Conservation (phyloP, 2,329 filamentous ascomycete species). For the Alternaria metachromatica region DNA sequence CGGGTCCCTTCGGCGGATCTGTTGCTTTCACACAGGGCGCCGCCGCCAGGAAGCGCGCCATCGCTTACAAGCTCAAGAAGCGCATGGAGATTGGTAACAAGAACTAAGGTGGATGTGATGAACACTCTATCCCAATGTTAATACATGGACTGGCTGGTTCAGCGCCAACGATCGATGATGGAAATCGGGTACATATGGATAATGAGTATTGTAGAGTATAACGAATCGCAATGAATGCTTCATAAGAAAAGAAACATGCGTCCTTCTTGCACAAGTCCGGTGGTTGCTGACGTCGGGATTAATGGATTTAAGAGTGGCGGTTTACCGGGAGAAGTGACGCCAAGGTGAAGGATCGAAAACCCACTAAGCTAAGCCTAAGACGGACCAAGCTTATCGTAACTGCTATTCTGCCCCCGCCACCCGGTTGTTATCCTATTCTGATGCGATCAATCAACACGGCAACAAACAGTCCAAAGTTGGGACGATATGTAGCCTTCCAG, state of each 20-base stretch:
- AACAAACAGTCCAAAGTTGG: neutral
- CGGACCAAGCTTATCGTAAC: neutral
- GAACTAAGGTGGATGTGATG: constrained; percentile 17
- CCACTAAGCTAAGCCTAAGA: neutral
- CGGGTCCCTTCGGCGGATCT: constrained; percentile 71
- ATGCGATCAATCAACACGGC: neutral
- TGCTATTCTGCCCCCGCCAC: constrained; percentile 8
- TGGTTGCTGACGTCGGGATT: neutral
- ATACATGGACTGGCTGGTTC: constrained; percentile 20
- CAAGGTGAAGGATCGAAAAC: neutral
- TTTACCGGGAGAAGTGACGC: constrained; percentile 3
- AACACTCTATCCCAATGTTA: neutral
- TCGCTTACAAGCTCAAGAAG: constrained; percentile 60
- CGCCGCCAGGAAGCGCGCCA: constrained; percentile 65
- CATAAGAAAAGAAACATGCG: neutral
- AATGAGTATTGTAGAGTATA: constrained; percentile 2
- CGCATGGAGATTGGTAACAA: constrained; percentile 42
- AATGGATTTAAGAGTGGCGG: neutral
- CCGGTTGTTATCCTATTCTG: neutral
- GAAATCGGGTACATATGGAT: constrained; percentile 2
- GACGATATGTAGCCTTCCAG: neutral
- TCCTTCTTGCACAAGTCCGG: neutral
- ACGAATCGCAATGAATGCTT: neutral
- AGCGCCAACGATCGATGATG: constrained; percentile 10
- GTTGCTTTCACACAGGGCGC: constrained; percentile 69